These are phyloP conservation scores for Mrakia frigida DNA, from an alignment of 768 basidiomycete genomes.

Conservation along the genomic window DNA sequence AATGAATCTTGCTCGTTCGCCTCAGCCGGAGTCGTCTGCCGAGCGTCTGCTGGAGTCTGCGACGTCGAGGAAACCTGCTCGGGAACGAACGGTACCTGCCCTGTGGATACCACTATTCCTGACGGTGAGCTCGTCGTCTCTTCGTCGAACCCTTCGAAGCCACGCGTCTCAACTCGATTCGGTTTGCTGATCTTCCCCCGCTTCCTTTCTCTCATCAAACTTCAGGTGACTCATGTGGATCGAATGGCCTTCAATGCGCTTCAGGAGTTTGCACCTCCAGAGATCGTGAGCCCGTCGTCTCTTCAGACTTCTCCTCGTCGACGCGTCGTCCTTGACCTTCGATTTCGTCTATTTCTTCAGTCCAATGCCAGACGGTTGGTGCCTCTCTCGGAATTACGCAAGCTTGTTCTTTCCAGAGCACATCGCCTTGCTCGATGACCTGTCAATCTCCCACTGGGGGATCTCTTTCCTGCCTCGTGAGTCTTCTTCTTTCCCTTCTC, in stretches of 20 bases:
- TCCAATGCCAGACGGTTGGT: constrained; percentile 70
- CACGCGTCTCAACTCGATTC: too few relatives aligned
- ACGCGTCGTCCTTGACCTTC: neutral
- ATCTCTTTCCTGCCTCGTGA: neutral
- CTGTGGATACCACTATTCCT: constrained; percentile 50
- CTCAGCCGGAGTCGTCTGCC: constrained; percentile 51
- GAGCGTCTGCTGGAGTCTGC: constrained; percentile 64
- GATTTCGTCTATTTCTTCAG: constrained; percentile 43
- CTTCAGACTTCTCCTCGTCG: neutral
- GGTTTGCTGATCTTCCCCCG: too few relatives aligned
- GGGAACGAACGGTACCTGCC: constrained; percentile 69
- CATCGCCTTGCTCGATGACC: constrained; percentile 65
- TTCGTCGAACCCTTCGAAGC: neutral
- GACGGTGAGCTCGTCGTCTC: constrained; percentile 39
- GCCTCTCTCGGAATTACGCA: constrained; percentile 59
- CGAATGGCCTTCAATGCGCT: constrained; percentile 59
- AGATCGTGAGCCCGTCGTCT: constrained; percentile 50
- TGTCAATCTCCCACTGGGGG: constrained; percentile 62
- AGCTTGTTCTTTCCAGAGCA: constrained; percentile 54
- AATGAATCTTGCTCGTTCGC: constrained; percentile 65
- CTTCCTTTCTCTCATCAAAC: neutral
- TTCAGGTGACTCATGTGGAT: constrained; percentile 51
- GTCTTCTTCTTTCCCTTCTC: neutral
- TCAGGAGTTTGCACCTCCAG: constrained; percentile 72
- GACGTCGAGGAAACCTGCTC: constrained; percentile 71